These are phyloP conservation scores for Suillus alpinus DNA, from an alignment of 768 basidiomycete genomes.

Conservation along the genomic window DNA sequence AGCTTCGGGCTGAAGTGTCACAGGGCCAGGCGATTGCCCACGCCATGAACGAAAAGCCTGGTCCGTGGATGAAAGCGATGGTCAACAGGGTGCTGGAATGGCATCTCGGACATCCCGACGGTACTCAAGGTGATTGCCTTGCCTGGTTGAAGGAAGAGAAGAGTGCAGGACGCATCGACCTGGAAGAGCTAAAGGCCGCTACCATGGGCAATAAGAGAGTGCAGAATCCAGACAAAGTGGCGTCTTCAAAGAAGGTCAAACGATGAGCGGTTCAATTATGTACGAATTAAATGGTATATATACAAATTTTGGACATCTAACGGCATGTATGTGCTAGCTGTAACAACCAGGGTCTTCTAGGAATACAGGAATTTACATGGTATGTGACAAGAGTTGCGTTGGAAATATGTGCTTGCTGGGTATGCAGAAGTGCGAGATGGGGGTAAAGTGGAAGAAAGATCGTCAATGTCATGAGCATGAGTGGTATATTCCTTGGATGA, in stretches of 20 bases:
- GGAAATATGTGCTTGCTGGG: conserved; percentile 2
- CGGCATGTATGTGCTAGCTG: background rate
- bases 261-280: conserved; percentile 12
- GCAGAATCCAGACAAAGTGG: conserved; percentile 16
- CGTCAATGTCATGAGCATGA: background rate
- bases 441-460: background rate
- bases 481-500: conserved; percentile 2
- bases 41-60: conserved; percentile 56
- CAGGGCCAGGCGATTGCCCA: conserved; percentile 71
- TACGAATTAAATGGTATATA: background rate
- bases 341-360: conserved; percentile 5
- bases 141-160: conserved; percentile 66
- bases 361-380: conserved; percentile 19
- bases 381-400: conserved; percentile 2
- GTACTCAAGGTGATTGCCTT: conserved; percentile 63
- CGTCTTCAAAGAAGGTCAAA: conserved; percentile 30
- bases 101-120: conserved; percentile 78
- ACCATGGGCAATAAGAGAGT: conserved; percentile 24
- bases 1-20: conserved; percentile 5
- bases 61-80: conserved; percentile 66
- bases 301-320: background rate
- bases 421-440: conserved; percentile 5
- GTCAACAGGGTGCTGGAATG: conserved; percentile 73
- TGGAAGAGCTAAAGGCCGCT: conserved; percentile 24
- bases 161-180: conserved; percentile 41